Percentiles rank a stretch among this genome's conserved stretches.
These are phyloP conservation scores for Trifolium fragiferum DNA, from an alignment of 306 rosid genomes.

Conservation along the genomic window DNA sequence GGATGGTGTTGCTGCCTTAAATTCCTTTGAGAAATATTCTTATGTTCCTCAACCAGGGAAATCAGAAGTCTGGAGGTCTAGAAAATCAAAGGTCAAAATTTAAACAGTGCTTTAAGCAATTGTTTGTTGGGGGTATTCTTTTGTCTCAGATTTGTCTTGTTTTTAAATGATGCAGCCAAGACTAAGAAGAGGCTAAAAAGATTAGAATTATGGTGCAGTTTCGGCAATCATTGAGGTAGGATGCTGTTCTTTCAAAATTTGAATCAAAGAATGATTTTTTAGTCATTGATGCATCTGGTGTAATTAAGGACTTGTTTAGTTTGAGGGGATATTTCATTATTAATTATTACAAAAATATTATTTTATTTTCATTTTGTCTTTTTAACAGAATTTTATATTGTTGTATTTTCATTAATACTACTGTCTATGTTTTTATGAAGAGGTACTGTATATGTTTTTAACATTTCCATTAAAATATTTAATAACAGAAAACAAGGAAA, in stretches of 20 bases:
- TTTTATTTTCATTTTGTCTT: neutral
- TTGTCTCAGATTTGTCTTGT: constrained; percentile 24
- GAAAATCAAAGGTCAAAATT: constrained; percentile 67
- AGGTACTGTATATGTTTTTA: too few species aligned
- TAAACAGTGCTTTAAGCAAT: constrained; percentile 2
- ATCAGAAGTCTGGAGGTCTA: constrained; percentile 65
- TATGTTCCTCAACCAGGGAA: constrained; percentile 47
- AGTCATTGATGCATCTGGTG: neutral
- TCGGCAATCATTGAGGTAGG: constrained; percentile 34
- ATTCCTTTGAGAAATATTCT: constrained; percentile 61
- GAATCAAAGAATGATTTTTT: constrained; percentile 6
- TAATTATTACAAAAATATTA: neutral
- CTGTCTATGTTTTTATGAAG: too few species aligned
- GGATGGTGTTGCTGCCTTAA: constrained; percentile 44
- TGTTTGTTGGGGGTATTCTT: constrained; percentile 32
- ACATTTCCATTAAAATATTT: too few species aligned
- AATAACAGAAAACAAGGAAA: too few species aligned
- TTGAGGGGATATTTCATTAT: neutral
- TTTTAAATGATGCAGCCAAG: constrained; percentile 55
- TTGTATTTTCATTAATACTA: neutral
- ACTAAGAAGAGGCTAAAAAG: constrained; percentile 39
- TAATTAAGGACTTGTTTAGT: constrained; percentile 15
- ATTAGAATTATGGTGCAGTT: constrained; percentile 13
- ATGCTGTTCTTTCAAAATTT: constrained; percentile 14
- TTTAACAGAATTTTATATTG: neutral